Conservation (phyloP, 108 stramenopile species). For the Mediolabrus comicus region DNA sequence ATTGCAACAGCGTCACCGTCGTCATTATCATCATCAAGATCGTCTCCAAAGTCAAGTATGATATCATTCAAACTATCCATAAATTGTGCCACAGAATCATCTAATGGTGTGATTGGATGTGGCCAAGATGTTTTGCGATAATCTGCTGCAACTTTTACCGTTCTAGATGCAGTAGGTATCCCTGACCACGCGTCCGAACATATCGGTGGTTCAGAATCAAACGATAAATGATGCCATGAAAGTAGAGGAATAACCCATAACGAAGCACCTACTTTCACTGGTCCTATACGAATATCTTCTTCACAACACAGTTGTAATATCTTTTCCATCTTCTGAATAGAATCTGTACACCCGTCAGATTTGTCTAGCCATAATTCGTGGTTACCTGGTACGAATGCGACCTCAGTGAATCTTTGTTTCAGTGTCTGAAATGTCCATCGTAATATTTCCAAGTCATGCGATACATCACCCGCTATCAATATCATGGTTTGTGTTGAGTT, state of each 20-base stretch:
- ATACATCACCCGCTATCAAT: constrained; percentile 40
- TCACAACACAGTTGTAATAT: constrained; percentile 34
- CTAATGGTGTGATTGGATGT: constrained; percentile 25
- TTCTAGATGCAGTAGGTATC: constrained; percentile 22
- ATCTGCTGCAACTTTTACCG: constrained; percentile 24
- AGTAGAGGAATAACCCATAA: constrained; percentile 38
- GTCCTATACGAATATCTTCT: constrained; percentile 30
- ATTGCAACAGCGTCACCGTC: not conserved
- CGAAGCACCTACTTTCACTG: constrained; percentile 25
- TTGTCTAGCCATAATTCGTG: constrained; percentile 45
- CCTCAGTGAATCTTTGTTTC: constrained; percentile 30
- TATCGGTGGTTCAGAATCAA: constrained; percentile 42
- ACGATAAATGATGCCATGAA: constrained; percentile 42
- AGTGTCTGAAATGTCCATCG: constrained; percentile 45
- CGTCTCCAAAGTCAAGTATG: constrained; percentile 23
- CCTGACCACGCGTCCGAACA: constrained; percentile 30
- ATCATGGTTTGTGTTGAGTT: constrained; percentile 18
- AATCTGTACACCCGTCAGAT: constrained; percentile 11
- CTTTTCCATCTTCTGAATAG: constrained; percentile 45
- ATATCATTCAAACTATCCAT: constrained; percentile 42
- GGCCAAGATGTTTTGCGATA: constrained; percentile 40
- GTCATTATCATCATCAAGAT: not conserved
- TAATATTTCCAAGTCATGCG: constrained; percentile 33
- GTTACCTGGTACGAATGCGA: constrained; percentile 38
- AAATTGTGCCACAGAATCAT: constrained; percentile 41